Evolutionary conservation across 2,329 filamentous ascomycete genomes (phyloP).

Genomic region (Epichloe amarillans): DNA sequence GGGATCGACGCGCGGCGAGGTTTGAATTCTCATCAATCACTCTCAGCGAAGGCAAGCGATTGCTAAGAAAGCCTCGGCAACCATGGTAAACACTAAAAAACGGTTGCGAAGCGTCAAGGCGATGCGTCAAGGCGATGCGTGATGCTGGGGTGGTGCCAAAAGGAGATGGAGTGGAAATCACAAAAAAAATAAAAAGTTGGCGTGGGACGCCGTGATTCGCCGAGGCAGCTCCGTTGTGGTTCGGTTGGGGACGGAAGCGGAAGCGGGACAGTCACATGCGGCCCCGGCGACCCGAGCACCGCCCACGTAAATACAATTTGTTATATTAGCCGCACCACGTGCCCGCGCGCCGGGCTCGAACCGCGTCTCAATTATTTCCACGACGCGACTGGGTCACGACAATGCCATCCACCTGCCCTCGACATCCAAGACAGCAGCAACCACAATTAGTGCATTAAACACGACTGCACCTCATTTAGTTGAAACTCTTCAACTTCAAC

Average conservation of each 20-base stretch:
- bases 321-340: conserved; percentile 13
- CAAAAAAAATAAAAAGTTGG: conserved; percentile 3
- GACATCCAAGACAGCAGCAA: background rate
- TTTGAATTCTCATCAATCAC: conserved; percentile 2
- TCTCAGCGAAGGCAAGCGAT: conserved; percentile 4
- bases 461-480: background rate
- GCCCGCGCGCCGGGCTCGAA: conserved; percentile 15
- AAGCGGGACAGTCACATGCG: background rate
- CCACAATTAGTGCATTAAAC: too few relatives aligned
- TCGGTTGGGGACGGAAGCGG: conserved; percentile 6
- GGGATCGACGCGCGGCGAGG: background rate
- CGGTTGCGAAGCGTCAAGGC: background rate
- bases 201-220: conserved; percentile 9
- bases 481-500: background rate
- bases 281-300: too few relatives aligned
- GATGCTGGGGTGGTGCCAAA: background rate
- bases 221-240: conserved; percentile 5
- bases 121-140: background rate
- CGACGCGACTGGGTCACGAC: background rate
- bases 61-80: conserved; percentile 1
- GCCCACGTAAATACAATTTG: background rate
- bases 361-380: conserved; percentile 11
- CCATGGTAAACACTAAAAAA: conserved; percentile 5
- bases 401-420: background rate
- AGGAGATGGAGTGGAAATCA: background rate